phyloP scores from a whole-genome alignment of 345 rosid genomes.

The Leavenworthia alabamica region DNA sequence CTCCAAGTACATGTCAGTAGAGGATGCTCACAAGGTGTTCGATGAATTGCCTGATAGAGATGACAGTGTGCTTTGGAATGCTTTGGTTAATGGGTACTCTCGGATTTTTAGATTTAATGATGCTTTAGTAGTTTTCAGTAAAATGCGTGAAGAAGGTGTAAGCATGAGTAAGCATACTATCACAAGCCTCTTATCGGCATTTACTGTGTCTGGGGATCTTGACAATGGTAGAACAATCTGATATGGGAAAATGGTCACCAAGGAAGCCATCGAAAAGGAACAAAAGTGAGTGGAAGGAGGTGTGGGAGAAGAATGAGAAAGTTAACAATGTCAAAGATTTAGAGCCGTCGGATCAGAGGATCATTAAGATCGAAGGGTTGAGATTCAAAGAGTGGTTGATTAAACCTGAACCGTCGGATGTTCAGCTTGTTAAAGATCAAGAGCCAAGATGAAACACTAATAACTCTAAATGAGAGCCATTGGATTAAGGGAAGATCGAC shows the following conservation, averaged over 20 bases:
- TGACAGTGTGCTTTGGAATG: constrained; percentile 57
- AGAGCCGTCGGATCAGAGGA: no score
- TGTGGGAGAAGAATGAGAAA: no score
- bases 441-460: no score
- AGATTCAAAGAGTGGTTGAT: no score
- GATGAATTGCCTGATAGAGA: constrained; percentile 48
- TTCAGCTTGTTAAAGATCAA: no score
- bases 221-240: constrained; percentile 39
- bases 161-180: constrained; percentile 36
- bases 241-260: no score
- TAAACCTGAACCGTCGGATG: no score
- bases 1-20: constrained; percentile 33
- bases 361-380: no score
- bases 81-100: constrained; percentile 53
- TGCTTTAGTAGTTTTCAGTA: constrained; percentile 36
- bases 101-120: constrained; percentile 41
- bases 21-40: constrained; percentile 53
- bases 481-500: no score
- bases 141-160: constrained; percentile 40
- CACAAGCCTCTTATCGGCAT: constrained; percentile 46
- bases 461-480: no score
- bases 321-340: no score
- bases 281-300: constrained; percentile 71
- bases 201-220: constrained; percentile 38
- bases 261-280: no score